Base-by-base conservation (phyloP, 192 early-diverging fungal species). In the Backusella liffmaniae region DNA sequence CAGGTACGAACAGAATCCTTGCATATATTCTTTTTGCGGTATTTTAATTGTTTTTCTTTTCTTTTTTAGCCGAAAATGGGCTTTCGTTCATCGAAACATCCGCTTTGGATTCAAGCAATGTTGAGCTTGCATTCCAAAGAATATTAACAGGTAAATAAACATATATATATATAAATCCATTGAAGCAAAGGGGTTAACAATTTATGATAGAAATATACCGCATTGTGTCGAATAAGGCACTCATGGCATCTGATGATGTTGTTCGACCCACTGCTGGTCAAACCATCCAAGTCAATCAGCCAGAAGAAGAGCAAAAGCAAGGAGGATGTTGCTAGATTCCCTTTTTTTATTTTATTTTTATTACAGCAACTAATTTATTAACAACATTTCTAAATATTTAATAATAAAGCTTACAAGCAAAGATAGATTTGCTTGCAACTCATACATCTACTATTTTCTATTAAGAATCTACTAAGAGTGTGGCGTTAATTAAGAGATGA, bases 11-110 rank as follows among this genome's bases (percentile, higher is more conserved):
- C 68, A 70, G 44, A 30, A 34, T 30, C 21, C 62, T 46, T 21
- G 44, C n/a, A 21, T 70, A 91, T 84, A 90, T 36, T 94, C 32
- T 97, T 77, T 96, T 74, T 90, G 46, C 46, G 46, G 46, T n/a
- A 7, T 36, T 35, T 35, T 67, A 32, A 9, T 42, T 44, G 26
- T 39, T 26, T 41, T 30, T 23, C 9, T 26, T 70, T 41, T 36
- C n/a, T 10, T 39, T 6, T 37, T 1, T 42, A 74, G 73, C 73
- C 10, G 73, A 74, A 2, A 74, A 74, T 74, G 73, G 90, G 15
- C 85, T 99, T 65, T 95, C 94, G 35, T 99, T 99, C 81, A 99
- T 99, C 73, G 98, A 99, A 83, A 98, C 98, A 8, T 99, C 98
- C 29, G 98, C 98, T 13, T 86, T 99, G 84, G 98, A 99, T 80